Evolutionary conservation across 345 rosid genomes (phyloP), one percentile per base, ranked within the genome.

Genomic region (Gossypium raimondii): DNA sequence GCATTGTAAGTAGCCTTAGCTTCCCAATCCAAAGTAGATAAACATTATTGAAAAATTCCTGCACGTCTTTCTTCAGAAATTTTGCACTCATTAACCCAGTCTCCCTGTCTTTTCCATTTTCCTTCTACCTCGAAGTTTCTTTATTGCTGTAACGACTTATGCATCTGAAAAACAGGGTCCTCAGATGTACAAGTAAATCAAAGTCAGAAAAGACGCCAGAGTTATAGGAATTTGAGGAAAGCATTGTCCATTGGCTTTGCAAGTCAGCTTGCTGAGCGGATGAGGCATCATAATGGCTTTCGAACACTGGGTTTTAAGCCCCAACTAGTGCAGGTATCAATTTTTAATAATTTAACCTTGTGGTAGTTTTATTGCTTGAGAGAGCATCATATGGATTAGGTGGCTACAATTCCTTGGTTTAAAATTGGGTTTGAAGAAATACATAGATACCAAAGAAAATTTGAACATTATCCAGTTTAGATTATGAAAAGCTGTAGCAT

Each of bases 221-320:
- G 75, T 56, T 94, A 92, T 83, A 88, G 72, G 81, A 89, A 85
- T 66, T 83, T 94, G 89, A 88, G 98, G 82, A 92, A 87, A 84
- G 93, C 97, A 80, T 83, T 94, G 68, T 91, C 90, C 75, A 85
- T 81, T n/a, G 98, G 97, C 76, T 91, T 79, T 77, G 98, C 97
- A 67, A 83, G 79, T 79, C 93, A 88, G 80, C 89, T 92, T 76
- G 98, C 97, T 38, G 96, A 91, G 84, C 88, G 93, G 82, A 94
- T 91, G 98, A 80, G 87, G 81, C 94, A 82, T 73, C 97, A 94
- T 78, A 94, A 94, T 41, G 98, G 97, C 59, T 94, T 79, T 82
- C 89, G 91, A 78, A 92, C 95, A 8, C 63, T 90, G 57, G 90
- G 89, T 66, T 90, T 89, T 82, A 84, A 86, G 81, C 83, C 92